Evolutionary conservation across 768 basidiomycete genomes (phyloP).

Genomic region (Rhodotorula kratochvilovae): DNA sequence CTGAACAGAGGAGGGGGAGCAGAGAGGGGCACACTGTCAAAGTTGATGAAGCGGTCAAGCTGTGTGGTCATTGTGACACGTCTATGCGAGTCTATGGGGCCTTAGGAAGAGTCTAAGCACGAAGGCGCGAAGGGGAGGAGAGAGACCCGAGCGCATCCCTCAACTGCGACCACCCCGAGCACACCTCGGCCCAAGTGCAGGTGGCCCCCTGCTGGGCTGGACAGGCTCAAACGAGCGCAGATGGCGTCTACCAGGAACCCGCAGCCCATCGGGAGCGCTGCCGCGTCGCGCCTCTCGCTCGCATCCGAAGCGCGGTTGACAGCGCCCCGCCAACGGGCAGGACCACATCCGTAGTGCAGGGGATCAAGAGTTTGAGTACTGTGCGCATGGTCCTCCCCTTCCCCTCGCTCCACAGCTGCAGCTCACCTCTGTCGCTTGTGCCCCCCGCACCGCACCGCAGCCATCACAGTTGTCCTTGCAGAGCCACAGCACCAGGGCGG

Average conservation of each 20-base stretch:
- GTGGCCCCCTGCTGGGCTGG: too few species aligned
- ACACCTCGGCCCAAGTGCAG: too few species aligned
- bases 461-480: constrained; percentile 88
- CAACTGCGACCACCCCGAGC: too few species aligned
- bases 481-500: constrained; percentile 77
- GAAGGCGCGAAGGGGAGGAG: too few species aligned
- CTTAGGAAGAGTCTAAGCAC: too few species aligned
- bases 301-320: not conserved
- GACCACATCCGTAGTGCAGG: not conserved
- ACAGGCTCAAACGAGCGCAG: not conserved
- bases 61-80: not conserved
- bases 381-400: not conserved
- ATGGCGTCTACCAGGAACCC: not conserved
- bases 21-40: constrained; percentile 14
- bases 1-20: not conserved
- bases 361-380: not conserved
- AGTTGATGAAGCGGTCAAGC: constrained; percentile 1
- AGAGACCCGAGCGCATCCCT: too few species aligned
- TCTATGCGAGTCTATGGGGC: too few species aligned
- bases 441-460: constrained; percentile 50
- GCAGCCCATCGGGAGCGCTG: not conserved
- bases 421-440: not conserved
- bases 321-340: not conserved
- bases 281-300: not conserved
- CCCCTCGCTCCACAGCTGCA: too few species aligned